Evolutionary conservation across 768 basidiomycete species (phyloP).

Genomic region (Rhodotorula graminis): DNA sequence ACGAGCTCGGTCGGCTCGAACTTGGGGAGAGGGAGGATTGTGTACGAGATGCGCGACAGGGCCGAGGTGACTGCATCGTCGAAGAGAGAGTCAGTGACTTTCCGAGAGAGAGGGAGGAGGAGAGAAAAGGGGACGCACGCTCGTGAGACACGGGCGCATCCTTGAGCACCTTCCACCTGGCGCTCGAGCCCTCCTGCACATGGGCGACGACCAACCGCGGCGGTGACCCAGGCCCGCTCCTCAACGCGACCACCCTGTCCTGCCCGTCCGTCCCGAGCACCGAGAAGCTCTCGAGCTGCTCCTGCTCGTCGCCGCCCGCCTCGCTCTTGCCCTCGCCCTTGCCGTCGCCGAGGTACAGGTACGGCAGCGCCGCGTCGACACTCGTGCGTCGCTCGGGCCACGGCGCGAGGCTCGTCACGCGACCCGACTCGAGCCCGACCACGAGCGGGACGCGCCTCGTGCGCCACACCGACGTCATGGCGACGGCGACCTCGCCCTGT

Average conservation of each 20-base stretch:
- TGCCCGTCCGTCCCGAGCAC: conserved; percentile 39
- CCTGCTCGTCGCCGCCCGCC: background rate
- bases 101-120: background rate
- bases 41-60: conserved; percentile 50
- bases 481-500: conserved; percentile 44
- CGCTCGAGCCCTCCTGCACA: background rate
- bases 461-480: conserved; percentile 57
- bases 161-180: conserved; percentile 52
- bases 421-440: conserved; percentile 51
- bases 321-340: conserved; percentile 20
- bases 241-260: conserved; percentile 11
- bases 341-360: conserved; percentile 50
- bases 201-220: conserved; percentile 55
- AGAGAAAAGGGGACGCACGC: conserved; percentile 46
- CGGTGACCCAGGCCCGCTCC: conserved; percentile 43
- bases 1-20: conserved; percentile 58
- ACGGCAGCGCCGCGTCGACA: conserved; percentile 51
- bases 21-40: conserved; percentile 55
- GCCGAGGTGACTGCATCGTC: conserved; percentile 50
- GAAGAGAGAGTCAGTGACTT: too few relatives aligned
- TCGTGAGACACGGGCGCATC: conserved; percentile 49
- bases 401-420: conserved; percentile 53
- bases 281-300: conserved; percentile 15
- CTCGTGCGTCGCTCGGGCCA: conserved; percentile 55
- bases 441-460: conserved; percentile 56